A percentile compares a stretch with the other conserved stretches of the same genome.
Evolutionary conservation across 371 early-diverging fungal species (phyloP).

Genomic region (Nematocida ausubeli): DNA sequence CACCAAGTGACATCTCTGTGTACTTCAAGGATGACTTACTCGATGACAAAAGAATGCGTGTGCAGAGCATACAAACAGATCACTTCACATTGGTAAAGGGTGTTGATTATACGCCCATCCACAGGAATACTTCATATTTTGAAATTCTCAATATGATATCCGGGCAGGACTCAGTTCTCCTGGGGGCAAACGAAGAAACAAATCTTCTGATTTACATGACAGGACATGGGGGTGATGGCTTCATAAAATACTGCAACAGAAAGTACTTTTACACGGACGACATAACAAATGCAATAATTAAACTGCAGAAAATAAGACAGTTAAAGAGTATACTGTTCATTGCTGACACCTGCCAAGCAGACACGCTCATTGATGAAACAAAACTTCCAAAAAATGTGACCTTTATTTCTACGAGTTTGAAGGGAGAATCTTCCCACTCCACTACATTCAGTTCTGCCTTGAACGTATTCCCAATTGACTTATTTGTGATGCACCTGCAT

Average conservation of each 20-base stretch:
- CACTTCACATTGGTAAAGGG: conserved; percentile 27
- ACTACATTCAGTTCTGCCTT: conserved; percentile 24
- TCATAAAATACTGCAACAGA: conserved; percentile 63
- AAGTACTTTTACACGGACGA: conserved; percentile 62
- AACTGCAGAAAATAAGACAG: conserved; percentile 33
- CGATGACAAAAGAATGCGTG: conserved; percentile 15
- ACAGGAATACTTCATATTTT: conserved; percentile 12
- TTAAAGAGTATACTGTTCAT: conserved; percentile 62
- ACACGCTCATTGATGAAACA: conserved; percentile 55
- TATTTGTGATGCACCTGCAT: conserved; percentile 28
- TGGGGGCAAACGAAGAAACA: conserved; percentile 47
- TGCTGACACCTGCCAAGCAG: conserved; percentile 67
- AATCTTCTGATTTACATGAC: conserved; percentile 66
- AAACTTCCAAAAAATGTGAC: conserved; percentile 56
- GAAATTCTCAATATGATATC: conserved; percentile 61
- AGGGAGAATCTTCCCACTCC: conserved; percentile 60
- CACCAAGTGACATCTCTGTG: conserved; percentile 37
- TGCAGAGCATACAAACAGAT: conserved; percentile 15
- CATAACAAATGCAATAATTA: conserved; percentile 54
- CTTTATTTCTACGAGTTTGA: conserved; percentile 56
- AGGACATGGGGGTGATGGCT: conserved; percentile 66
- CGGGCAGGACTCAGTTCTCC: conserved; percentile 54
- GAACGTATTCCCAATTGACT: conserved; percentile 50
- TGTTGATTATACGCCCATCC: conserved; percentile 34
- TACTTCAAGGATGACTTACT: conserved; percentile 35